Evolutionary conservation across 495 filamentous ascomycete species (phyloP).

Genomic region (Tuber aestivum): DNA sequence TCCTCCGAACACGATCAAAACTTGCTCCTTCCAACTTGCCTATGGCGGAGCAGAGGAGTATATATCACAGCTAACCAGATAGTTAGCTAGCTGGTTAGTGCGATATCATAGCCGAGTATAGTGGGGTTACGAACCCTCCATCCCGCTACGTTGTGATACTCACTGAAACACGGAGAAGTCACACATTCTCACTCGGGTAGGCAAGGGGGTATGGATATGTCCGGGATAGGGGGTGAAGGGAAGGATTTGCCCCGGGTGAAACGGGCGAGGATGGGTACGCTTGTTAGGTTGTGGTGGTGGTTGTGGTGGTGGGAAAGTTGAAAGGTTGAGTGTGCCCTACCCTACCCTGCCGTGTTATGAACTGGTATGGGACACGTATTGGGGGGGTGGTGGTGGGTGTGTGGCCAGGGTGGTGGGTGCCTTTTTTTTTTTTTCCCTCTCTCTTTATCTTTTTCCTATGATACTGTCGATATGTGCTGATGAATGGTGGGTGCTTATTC

Average conservation of each 20-base stretch:
- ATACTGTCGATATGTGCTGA: not conserved
- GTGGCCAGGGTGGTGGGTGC: not conserved
- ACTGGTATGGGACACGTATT: conserved; percentile 1
- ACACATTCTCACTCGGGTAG: not conserved
- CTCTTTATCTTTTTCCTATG: not conserved
- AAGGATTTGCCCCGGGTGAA: not conserved
- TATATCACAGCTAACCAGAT: not conserved
- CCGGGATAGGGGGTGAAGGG: not conserved
- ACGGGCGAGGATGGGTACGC: not conserved
- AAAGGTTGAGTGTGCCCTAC: not conserved
- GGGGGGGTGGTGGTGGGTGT: not conserved
- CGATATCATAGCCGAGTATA: not conserved
- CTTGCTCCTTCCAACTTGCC: not conserved
- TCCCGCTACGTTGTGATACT: conserved; percentile 1
- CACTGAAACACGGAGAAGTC: conserved; percentile 5
- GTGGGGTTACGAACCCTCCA: not conserved
- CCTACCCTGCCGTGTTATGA: not conserved
- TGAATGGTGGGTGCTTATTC: not conserved
- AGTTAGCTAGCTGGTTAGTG: not conserved
- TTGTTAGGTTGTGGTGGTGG: not conserved
- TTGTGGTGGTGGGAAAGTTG: not conserved
- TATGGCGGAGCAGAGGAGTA: not conserved
- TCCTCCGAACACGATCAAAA: not conserved
- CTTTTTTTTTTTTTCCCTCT: not conserved
- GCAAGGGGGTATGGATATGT: not conserved